Evolutionary conservation across 2,329 filamentous ascomycete genomes (phyloP), one percentile per base, ranked within the genome.

Genomic region (Triangularia setosa): DNA sequence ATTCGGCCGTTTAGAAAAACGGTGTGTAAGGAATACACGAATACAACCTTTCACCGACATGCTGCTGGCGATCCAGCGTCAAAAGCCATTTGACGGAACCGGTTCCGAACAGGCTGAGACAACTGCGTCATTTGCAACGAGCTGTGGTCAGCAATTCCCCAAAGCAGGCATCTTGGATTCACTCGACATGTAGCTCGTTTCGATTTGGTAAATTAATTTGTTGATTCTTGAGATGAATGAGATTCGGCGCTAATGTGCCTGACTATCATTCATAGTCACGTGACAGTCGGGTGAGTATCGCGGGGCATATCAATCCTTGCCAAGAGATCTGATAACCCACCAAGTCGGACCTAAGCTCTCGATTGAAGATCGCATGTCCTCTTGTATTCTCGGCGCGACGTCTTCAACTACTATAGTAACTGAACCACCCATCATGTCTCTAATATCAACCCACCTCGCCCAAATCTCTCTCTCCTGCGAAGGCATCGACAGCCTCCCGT

Each of bases 401-500:
- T 52, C 28, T 18, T 52, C 2, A 12, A 18, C 33, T 4, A 27
- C 35, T 8, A 14, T 5, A 62, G n/a, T 2, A 16, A 12, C 11
- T n/a, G 3, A n/a, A 6, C 11, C 63, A 59, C 3, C 24, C 72
- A 78, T 65, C 67, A 92, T 92, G 90, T 86, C 89, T 25, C 81
- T 91, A 24, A 81, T 93, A 25, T 81, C 84, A 7, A 85, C 82
- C 44, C 90, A 93, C 74, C 83, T 93, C 25, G 90, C 92, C 79
- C 90, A 93, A 75, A 93, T 93, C 64, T 79, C 84, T 60, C 84
- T 89, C 69, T 92, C 88, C n/a, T 90, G 90, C 67, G 85, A 88
- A 75, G 88, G 89, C 64, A 93, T 93, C 69, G 84, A 89, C 66
- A 87, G 88, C 60, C 83, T 93, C 18, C 89, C 89, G 90, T 93